Evolutionary conservation across 2,329 filamentous ascomycete species (phyloP).

Genomic region (Trichocomaceae sp.): DNA sequence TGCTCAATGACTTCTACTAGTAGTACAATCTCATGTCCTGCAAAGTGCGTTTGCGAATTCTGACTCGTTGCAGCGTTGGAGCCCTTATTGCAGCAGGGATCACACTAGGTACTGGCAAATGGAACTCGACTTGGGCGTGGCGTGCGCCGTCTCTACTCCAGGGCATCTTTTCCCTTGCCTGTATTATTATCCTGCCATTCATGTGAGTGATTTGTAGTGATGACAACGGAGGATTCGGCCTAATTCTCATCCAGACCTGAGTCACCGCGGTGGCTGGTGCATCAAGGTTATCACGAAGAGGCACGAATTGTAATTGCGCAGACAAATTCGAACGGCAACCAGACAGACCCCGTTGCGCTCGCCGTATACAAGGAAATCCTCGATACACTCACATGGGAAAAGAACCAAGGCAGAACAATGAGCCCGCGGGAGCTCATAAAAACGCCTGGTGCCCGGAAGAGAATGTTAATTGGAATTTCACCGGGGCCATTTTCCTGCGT

Average conservation of each 20-base stretch:
- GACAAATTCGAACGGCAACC: slow-evolving; percentile 41
- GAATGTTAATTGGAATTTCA: slow-evolving; percentile 36
- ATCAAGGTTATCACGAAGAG: slow-evolving; percentile 36
- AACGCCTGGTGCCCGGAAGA: slow-evolving; percentile 30
- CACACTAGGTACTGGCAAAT: slow-evolving; percentile 39
- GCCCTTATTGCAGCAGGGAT: slow-evolving; percentile 45
- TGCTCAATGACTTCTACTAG: slow-evolving; percentile 35
- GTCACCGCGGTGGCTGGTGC: slow-evolving; percentile 44
- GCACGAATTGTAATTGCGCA: slow-evolving; percentile 39
- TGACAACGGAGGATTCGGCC: background rate
- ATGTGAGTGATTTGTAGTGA: slow-evolving; percentile 16
- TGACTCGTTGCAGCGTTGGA: slow-evolving; percentile 19
- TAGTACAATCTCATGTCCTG: slow-evolving; percentile 6
- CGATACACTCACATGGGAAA: slow-evolving; percentile 44
- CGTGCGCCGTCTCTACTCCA: slow-evolving; percentile 41
- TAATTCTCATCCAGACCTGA: slow-evolving; percentile 30
- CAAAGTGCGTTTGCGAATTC: background rate
- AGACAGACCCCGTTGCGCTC: slow-evolving; percentile 33
- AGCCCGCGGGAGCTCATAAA: slow-evolving; percentile 33
- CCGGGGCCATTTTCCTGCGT: slow-evolving; percentile 30
- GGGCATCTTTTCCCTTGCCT: slow-evolving; percentile 33
- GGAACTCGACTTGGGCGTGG: slow-evolving; percentile 44
- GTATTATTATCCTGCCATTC: slow-evolving; percentile 40
- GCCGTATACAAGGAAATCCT: slow-evolving; percentile 42
- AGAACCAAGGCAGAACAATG: slow-evolving; percentile 34